Conservation (phyloP, 75 land plant species). For the Picea glauca region DNA sequence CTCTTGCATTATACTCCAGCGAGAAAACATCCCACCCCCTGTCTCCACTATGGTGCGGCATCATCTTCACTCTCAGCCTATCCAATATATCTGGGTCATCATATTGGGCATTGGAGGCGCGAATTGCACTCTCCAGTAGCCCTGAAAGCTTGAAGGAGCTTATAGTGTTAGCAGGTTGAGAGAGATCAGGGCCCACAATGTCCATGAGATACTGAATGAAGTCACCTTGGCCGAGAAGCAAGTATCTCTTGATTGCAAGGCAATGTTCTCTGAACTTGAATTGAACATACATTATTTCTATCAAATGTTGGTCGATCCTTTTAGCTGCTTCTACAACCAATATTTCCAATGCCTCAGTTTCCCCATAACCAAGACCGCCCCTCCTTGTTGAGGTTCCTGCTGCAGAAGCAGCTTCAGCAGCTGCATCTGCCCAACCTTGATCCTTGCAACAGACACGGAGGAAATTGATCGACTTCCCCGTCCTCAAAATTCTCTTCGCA, state of each 20-base stretch:
- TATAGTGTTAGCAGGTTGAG: conserved; percentile 91
- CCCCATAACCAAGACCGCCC: conserved; percentile 94
- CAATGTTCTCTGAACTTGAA: conserved; percentile 94
- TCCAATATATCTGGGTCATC: conserved; percentile 92
- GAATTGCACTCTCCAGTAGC: conserved; percentile 84
- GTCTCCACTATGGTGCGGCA: conserved; percentile 92
- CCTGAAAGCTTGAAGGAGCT: conserved; percentile 96
- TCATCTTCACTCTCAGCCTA: conserved; percentile 90
- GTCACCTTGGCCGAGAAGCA: conserved; percentile 96
- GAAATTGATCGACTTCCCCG: conserved; percentile 99
- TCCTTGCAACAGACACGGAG: conserved; percentile 99
- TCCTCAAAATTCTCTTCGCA: conserved; percentile 88
- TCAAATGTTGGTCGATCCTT: conserved; percentile 83
- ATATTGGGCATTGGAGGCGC: conserved; percentile 98
- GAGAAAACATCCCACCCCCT: conserved; percentile 99
- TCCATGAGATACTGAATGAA: conserved; percentile 98
- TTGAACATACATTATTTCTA: conserved; percentile 73
- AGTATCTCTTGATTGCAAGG: conserved; percentile 92
- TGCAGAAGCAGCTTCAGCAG: conserved; percentile 82
- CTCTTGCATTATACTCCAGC: conserved; percentile 82
- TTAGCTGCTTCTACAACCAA: conserved; percentile 91
- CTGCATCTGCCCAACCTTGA: conserved; percentile 89
- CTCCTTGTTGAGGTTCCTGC: conserved; percentile 80
- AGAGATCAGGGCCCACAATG: conserved; percentile 95
- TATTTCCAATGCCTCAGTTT: conserved; percentile 89